Evolutionary conservation across 2,329 filamentous ascomycete genomes (phyloP).

Genomic region (Amylocarpus encephaloides): DNA sequence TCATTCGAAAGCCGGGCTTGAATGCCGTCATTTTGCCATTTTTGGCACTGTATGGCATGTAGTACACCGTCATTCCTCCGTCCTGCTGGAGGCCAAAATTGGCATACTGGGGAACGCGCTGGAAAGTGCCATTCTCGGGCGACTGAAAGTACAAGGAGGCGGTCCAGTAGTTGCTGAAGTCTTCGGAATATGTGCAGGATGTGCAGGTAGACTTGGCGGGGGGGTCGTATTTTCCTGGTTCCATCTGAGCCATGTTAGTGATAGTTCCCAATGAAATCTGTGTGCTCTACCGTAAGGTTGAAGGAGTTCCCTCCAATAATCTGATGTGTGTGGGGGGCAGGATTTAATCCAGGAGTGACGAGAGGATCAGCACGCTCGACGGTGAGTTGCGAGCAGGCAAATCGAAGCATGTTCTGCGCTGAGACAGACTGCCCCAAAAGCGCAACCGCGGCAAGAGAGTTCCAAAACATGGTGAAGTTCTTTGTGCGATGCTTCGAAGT

Average conservation of each 20-base stretch:
- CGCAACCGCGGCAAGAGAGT: neutral
- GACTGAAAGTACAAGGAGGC: constrained; percentile 16
- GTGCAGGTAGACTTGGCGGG: constrained; percentile 12
- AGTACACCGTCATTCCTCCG: constrained; percentile 50
- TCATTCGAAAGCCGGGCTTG: constrained; percentile 57
- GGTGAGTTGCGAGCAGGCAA: constrained; percentile 27
- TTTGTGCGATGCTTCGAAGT: neutral
- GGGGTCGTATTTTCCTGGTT: constrained; percentile 8
- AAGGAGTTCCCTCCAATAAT: constrained; percentile 20
- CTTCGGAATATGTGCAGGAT: constrained; percentile 17
- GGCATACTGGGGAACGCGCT: constrained; percentile 12
- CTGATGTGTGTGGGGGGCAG: constrained; percentile 19
- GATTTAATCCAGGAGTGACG: constrained; percentile 41
- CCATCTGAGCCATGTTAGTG: constrained; percentile 9
- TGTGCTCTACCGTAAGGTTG: constrained; percentile 11
- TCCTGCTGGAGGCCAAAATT: constrained; percentile 12
- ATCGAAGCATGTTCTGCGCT: constrained; percentile 17
- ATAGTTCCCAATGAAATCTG: neutral
- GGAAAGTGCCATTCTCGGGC: constrained; percentile 14
- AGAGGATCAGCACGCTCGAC: constrained; percentile 54
- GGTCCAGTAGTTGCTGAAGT: constrained; percentile 21
- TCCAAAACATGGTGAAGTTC: constrained; percentile 2
- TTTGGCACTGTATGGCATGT: constrained; percentile 28
- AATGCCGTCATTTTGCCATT: constrained; percentile 27
- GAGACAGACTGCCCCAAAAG: constrained; percentile 3